These are phyloP conservation scores for Pichia sp. DNA, from an alignment of 1,139 yeast species.

Conservation along the genomic window DNA sequence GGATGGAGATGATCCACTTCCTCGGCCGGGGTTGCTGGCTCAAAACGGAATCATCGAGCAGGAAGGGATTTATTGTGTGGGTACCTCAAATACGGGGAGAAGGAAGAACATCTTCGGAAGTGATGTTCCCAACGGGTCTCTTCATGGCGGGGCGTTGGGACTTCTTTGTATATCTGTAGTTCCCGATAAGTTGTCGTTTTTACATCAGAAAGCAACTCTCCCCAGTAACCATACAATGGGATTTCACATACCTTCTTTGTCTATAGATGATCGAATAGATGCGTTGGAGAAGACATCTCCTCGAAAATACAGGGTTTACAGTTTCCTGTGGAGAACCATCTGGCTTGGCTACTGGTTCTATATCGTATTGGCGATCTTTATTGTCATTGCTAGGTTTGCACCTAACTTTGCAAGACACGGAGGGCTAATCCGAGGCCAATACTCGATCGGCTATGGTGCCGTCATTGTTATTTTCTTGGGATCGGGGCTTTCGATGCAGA, in stretches of 20 bases:
- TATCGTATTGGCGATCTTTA: constrained; percentile 60
- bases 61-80: not conserved
- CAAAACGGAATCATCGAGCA: not conserved
- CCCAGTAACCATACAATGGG: not conserved
- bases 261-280: constrained; percentile 7
- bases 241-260: not conserved
- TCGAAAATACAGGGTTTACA: constrained; percentile 5
- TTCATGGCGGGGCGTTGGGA: not conserved
- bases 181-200: not conserved
- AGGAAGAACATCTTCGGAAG: too few species aligned
- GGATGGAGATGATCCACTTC: not conserved
- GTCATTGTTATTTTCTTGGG: constrained; percentile 81
- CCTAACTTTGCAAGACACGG: constrained; percentile 82
- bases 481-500: constrained; percentile 72
- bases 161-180: not conserved
- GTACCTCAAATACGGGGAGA: constrained; percentile 12
- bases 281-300: constrained; percentile 12
- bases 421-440: constrained; percentile 70
- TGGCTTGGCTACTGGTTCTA: constrained; percentile 58
- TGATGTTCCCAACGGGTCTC: not conserved
- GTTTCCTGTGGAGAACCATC: constrained; percentile 15
- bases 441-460: constrained; percentile 76
- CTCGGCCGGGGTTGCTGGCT: not conserved
- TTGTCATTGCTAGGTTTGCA: constrained; percentile 69
- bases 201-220: not conserved